These are phyloP conservation scores for Emydomyces testavorans DNA, from an alignment of 2,329 filamentous ascomycete genomes.

Conservation along the genomic window DNA sequence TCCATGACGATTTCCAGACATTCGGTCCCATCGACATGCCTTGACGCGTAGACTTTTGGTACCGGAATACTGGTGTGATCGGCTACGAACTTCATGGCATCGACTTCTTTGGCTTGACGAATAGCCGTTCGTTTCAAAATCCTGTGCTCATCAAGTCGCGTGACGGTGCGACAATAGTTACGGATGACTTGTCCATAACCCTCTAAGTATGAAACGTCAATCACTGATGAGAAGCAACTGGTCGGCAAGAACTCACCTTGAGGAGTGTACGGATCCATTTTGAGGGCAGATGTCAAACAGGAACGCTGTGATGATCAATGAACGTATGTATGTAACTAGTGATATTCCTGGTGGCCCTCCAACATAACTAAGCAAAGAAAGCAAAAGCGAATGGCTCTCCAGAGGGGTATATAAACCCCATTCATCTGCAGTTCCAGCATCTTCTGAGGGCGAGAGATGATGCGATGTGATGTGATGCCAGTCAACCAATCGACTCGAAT, in stretches of 20 bases:
- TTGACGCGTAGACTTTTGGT: conserved; percentile 5
- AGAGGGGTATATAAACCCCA: too few species aligned
- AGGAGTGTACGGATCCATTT: not conserved
- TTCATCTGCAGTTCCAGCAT: too few species aligned
- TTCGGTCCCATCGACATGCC: not conserved
- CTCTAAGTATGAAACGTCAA: not conserved
- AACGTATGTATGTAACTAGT: too few species aligned
- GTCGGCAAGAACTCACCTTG: not conserved
- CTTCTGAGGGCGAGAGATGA: too few species aligned
- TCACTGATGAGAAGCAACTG: not conserved
- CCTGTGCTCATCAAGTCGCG: conserved; percentile 6
- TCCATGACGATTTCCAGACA: not conserved
- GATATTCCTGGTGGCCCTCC: too few species aligned
- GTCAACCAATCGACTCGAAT: too few species aligned
- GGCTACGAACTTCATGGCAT: conserved; percentile 6
- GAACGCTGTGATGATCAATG: too few species aligned
- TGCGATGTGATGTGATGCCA: too few species aligned
- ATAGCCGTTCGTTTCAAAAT: not conserved
- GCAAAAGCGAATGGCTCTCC: too few species aligned
- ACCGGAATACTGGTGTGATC: conserved; percentile 5
- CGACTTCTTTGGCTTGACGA: not conserved
- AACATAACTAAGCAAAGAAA: too few species aligned
- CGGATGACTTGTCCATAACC: not conserved
- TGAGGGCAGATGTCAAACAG: not conserved
- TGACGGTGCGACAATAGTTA: not conserved